A percentile compares a stretch with the other conserved stretches of the same genome.
phyloP scores from a whole-genome alignment of 495 filamentous ascomycete species.

The Penicillium riverlandense region DNA sequence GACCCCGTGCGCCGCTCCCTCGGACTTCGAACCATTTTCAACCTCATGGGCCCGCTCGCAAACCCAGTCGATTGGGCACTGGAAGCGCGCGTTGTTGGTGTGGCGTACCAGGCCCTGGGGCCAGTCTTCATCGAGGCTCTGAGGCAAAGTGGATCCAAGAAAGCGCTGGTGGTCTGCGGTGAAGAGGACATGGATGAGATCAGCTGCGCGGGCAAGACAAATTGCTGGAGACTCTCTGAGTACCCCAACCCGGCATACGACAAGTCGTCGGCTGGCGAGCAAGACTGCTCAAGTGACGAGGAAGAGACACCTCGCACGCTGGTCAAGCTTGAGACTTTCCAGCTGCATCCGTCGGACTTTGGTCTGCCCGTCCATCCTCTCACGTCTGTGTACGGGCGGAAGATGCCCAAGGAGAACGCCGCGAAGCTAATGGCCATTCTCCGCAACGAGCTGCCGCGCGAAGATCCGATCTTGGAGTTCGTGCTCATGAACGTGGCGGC shows the following conservation, averaged over 20 bases:
- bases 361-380: constrained; percentile 72
- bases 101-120: constrained; percentile 79
- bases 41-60: constrained; percentile 84
- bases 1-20: constrained; percentile 76
- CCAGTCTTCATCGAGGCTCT: constrained; percentile 83
- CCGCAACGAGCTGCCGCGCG: constrained; percentile 57
- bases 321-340: constrained; percentile 64
- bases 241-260: constrained; percentile 37
- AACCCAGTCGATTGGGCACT: constrained; percentile 76
- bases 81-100: constrained; percentile 86
- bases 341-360: constrained; percentile 72
- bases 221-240: constrained; percentile 77
- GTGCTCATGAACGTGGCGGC: constrained; percentile 92
- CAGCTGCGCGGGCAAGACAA: constrained; percentile 74
- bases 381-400: constrained; percentile 69
- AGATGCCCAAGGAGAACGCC: constrained; percentile 79
- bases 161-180: constrained; percentile 88
- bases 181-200: constrained; percentile 94
- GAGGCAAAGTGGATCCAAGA: constrained; percentile 63
- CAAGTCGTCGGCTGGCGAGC: constrained; percentile 13
- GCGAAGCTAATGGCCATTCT: constrained; percentile 72
- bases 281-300: constrained; percentile 31
- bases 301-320: constrained; percentile 31
- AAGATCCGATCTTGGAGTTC: constrained; percentile 85
- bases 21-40: constrained; percentile 92